Percentiles rank a stretch among this genome's conserved stretches.
Evolutionary conservation across 495 filamentous ascomycete genomes (phyloP).

Genomic region (Sordaria brevicollis): DNA sequence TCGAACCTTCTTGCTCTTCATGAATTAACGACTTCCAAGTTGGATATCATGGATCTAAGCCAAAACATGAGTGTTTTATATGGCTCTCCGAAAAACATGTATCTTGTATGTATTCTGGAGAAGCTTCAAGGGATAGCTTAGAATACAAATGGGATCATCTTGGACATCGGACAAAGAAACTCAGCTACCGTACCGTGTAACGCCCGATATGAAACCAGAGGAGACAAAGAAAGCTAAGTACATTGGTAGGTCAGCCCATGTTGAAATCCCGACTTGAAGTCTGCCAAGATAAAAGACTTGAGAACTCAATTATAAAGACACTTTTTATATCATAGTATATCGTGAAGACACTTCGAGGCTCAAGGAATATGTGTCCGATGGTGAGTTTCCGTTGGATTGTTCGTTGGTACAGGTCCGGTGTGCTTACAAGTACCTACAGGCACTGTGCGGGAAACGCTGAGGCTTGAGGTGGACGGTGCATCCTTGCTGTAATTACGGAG

Average conservation of each 20-base stretch:
- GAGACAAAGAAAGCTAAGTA: background rate
- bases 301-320: too few species aligned
- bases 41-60: too few species aligned
- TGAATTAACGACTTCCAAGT: too few species aligned
- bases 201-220: background rate
- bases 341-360: background rate
- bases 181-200: background rate
- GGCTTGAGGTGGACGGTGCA: too few species aligned
- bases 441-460: too few species aligned
- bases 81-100: too few species aligned
- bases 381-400: background rate
- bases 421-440: background rate
- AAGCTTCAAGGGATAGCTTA: too few species aligned
- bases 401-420: background rate
- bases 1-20: too few species aligned
- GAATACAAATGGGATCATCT: background rate
- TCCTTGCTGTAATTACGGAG: background rate
- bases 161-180: background rate
- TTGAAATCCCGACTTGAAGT: too few species aligned
- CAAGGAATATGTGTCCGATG: background rate
- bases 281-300: background rate
- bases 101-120: too few species aligned
- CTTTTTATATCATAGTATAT: too few species aligned
- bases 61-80: too few species aligned
- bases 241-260: background rate